Evolutionary conservation across 805 yeast species (phyloP).

Genomic region (Nakazawaea siamensis): DNA sequence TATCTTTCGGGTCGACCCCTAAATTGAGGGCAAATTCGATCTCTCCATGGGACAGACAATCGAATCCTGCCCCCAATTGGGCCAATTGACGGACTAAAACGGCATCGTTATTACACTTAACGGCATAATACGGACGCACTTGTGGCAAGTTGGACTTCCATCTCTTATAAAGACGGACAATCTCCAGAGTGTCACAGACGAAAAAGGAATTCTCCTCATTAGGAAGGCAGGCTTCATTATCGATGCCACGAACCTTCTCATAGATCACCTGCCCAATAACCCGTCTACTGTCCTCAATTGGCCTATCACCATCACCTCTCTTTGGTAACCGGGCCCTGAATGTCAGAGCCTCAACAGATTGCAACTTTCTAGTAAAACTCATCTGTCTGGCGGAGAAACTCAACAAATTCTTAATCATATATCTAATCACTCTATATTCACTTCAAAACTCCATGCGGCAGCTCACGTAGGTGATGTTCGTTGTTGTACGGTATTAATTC

Average conservation of each 20-base stretch:
- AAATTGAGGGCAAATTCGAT: constrained; percentile 55
- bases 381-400: too few relatives aligned
- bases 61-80: constrained; percentile 67
- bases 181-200: constrained; percentile 76
- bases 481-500: too few relatives aligned
- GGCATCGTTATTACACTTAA: constrained; percentile 81
- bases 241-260: constrained; percentile 32
- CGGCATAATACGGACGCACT: constrained; percentile 86
- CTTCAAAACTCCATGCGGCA: constrained; percentile 36
- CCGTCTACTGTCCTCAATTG: too few relatives aligned
- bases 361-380: too few relatives aligned
- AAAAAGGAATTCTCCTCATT: constrained; percentile 85
- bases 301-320: too few relatives aligned
- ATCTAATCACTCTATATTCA: background rate
- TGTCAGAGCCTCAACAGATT: too few relatives aligned
- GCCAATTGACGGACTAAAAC: constrained; percentile 51
- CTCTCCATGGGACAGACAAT: constrained; percentile 88
- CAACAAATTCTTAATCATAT: too few relatives aligned
- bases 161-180: constrained; percentile 47
- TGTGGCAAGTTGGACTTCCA: constrained; percentile 67
- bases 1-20: constrained; percentile 57
- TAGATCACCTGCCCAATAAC: constrained; percentile 33
- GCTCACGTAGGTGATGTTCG: constrained; percentile 38
- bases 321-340: too few relatives aligned
- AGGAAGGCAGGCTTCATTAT: constrained; percentile 52